A percentile compares a stretch with the other conserved stretches of the same genome.
These are phyloP conservation scores for Hyphodiscus hymeniophilus DNA, from an alignment of 495 filamentous ascomycete species.

Conservation along the genomic window DNA sequence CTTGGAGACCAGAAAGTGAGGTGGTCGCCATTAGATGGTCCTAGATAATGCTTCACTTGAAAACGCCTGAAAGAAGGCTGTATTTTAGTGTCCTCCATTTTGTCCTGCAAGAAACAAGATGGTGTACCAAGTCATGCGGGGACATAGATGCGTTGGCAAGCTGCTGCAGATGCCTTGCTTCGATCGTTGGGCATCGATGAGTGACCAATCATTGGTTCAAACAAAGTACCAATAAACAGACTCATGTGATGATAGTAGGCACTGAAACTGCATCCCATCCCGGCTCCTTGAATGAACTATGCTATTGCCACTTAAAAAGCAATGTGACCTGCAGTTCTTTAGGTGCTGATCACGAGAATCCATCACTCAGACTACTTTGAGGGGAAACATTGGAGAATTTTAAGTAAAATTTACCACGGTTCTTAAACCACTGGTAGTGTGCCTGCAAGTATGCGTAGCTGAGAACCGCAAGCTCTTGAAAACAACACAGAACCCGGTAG, in stretches of 20 bases:
- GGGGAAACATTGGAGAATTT: no score
- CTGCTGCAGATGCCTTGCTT: background rate
- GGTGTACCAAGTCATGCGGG: background rate
- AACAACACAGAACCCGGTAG: no score
- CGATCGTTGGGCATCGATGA: background rate
- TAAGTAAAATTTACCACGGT: no score
- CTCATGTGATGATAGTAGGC: background rate
- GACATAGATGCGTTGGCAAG: background rate
- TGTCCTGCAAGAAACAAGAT: background rate
- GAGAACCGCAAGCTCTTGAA: no score
- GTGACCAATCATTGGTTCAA: slow-evolving; percentile 1
- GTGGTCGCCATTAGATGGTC: background rate
- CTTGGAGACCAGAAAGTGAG: slow-evolving; percentile 4
- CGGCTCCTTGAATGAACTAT: no score
- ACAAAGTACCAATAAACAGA: background rate
- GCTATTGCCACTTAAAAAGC: no score
- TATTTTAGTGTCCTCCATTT: background rate
- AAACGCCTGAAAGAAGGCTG: background rate
- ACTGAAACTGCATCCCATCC: no score
- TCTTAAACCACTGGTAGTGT: no score
- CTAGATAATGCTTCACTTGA: background rate
- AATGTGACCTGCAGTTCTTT: no score
- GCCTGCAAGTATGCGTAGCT: no score
- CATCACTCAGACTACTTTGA: no score
- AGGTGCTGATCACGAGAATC: no score